phyloP scores from a whole-genome alignment of 1,139 yeast genomes.

The Taphrina communis region DNA sequence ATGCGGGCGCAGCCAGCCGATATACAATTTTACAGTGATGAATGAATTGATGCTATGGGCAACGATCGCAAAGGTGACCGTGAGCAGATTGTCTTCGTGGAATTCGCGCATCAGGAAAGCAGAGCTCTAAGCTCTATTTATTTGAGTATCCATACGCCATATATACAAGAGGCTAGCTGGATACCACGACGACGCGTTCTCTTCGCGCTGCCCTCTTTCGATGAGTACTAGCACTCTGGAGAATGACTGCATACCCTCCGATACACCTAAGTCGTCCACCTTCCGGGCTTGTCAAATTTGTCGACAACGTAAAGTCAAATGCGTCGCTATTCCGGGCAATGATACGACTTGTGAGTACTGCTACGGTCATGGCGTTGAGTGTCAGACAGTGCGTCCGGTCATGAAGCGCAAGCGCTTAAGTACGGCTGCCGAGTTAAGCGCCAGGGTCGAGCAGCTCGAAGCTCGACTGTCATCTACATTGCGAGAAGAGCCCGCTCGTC shows the following conservation, averaged over 20 bases:
- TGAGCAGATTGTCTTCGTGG: too few species aligned
- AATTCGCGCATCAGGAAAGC: too few species aligned
- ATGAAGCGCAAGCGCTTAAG: constrained; percentile 12
- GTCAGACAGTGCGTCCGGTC: constrained; percentile 24
- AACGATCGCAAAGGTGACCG: too few species aligned
- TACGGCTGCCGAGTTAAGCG: constrained; percentile 28
- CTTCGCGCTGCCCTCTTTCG: not conserved
- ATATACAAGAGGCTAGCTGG: too few species aligned
- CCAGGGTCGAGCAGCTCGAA: constrained; percentile 38
- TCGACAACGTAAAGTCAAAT: constrained; percentile 32
- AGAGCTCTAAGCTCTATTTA: too few species aligned
- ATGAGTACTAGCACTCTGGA: not conserved
- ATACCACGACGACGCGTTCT: too few species aligned
- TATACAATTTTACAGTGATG: too few species aligned
- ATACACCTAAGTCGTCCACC: constrained; percentile 3
- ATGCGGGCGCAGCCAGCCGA: too few species aligned
- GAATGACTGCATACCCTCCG: not conserved
- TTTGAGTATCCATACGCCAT: too few species aligned
- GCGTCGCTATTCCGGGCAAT: constrained; percentile 26
- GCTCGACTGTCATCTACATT: constrained; percentile 13
- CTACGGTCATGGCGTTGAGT: constrained; percentile 15
- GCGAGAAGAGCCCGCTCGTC: not conserved
- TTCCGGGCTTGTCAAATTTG: constrained; percentile 36
- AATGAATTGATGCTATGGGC: too few species aligned
- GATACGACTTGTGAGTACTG: constrained; percentile 34